Percentiles rank a stretch among this genome's conserved stretches.
phyloP scores from a whole-genome alignment of 345 rosid genomes.

The Kernera saxatilis region DNA sequence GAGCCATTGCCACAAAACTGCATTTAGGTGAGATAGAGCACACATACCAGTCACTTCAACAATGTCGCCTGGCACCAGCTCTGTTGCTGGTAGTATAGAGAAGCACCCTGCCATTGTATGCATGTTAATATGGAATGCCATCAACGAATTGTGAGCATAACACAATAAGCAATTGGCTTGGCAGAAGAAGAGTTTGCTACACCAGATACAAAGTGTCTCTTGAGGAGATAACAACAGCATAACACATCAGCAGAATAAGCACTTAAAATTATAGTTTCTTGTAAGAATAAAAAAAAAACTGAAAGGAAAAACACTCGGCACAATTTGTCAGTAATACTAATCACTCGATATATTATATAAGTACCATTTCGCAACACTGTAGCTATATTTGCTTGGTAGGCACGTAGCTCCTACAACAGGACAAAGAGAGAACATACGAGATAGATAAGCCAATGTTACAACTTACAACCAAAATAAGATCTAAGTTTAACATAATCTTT shows the following conservation, averaged over 20 bases:
- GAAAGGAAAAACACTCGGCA: not conserved
- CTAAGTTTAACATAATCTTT: not conserved
- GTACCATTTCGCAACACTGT: constrained; percentile 95
- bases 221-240: constrained; percentile 7
- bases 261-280: not conserved
- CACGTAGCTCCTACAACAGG: constrained; percentile 79
- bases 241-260: not conserved
- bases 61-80: constrained; percentile 94
- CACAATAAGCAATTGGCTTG: not conserved
- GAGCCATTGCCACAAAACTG: constrained; percentile 2
- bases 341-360: not conserved
- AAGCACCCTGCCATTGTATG: constrained; percentile 68
- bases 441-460: constrained; percentile 4
- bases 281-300: not conserved
- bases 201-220: not conserved
- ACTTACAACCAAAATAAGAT: not conserved
- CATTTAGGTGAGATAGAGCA: not conserved
- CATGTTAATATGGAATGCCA: constrained; percentile 10
- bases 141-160: constrained; percentile 4
- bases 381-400: constrained; percentile 98
- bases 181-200: not conserved
- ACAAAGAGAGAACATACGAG: constrained; percentile 7
- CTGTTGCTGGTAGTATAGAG: constrained; percentile 91
- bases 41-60: constrained; percentile 87
- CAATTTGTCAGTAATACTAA: not conserved